Conservation (phyloP, 2,329 filamentous ascomycete genomes). For the Fusarium sp. region DNA sequence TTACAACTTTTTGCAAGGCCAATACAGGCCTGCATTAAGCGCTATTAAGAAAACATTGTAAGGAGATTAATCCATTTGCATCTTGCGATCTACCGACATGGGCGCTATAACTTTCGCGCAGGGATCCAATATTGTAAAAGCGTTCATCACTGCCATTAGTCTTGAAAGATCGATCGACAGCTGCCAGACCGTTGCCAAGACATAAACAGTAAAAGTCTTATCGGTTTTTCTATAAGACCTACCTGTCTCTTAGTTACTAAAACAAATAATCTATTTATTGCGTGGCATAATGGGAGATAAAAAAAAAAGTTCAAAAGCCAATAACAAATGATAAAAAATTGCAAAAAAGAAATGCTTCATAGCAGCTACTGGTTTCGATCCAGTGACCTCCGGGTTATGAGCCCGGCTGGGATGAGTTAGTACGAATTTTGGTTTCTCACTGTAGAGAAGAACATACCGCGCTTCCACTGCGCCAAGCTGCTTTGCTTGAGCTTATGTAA, state of each 20-base stretch:
- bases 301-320: too few species aligned
- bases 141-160: accelerated
- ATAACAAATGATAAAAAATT: background rate
- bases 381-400: conserved; percentile 37
- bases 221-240: accelerated
- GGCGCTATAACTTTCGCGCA: background rate
- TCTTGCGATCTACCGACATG: accelerated
- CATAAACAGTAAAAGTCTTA: accelerated
- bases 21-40: too few species aligned
- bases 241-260: accelerated
- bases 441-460: conserved; percentile 21
- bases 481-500: conserved; percentile 32
- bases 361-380: conserved; percentile 36
- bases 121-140: background rate
- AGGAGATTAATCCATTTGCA: too few species aligned
- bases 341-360: background rate
- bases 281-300: accelerated
- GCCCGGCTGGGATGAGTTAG: conserved; percentile 29
- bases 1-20: background rate
- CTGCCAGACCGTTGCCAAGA: background rate
- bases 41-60: accelerated
- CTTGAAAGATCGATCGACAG: accelerated
- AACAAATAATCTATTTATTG: accelerated
- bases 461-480: conserved; percentile 38
- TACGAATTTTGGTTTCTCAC: background rate